Conservation (phyloP, 352 stramenopile species). For the Pythium myriotylum region DNA sequence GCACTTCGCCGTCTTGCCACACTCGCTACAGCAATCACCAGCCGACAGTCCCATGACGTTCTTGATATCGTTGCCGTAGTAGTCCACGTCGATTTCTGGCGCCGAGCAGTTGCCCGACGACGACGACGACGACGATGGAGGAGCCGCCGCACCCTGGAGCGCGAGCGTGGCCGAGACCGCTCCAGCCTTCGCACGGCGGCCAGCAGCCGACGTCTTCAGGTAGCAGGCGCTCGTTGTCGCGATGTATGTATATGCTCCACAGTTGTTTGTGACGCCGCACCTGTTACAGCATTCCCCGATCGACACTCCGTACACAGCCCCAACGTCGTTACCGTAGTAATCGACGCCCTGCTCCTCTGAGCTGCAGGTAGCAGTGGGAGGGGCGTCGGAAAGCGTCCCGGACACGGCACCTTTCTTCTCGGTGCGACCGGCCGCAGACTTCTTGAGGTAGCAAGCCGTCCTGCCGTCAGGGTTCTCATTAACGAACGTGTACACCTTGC, state of each 20-base stretch:
- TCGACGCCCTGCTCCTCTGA: conserved; percentile 19
- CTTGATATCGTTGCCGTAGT: conserved; percentile 23
- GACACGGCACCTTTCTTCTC: conserved; percentile 40
- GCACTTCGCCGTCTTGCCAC: conserved; percentile 14
- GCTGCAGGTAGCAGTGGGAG: conserved; percentile 19
- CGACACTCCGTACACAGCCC: background rate
- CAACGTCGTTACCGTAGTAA: conserved; percentile 25
- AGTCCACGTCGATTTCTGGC: conserved; percentile 11
- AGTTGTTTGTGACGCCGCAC: conserved; percentile 9
- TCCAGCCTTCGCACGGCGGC: conserved; percentile 4
- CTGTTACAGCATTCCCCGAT: conserved; percentile 12
- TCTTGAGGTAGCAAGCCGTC: conserved; percentile 60
- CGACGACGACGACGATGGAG: background rate
- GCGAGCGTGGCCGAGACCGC: conserved; percentile 10
- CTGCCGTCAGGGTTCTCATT: conserved; percentile 57
- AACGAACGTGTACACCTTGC: conserved; percentile 59
- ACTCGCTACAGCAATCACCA: conserved; percentile 13
- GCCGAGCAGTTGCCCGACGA: conserved; percentile 4
- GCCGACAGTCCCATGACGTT: background rate
- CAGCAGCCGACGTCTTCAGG: conserved; percentile 12
- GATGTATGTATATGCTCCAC: conserved; percentile 13
- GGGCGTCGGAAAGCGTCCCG: background rate
- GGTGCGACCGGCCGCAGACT: conserved; percentile 23
- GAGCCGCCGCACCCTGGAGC: too few species aligned
- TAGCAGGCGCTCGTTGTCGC: conserved; percentile 10